Evolutionary conservation across 805 yeast species (phyloP), one percentile per base, ranked within the genome.

Genomic region (Metschnikowia corniflorae): DNA sequence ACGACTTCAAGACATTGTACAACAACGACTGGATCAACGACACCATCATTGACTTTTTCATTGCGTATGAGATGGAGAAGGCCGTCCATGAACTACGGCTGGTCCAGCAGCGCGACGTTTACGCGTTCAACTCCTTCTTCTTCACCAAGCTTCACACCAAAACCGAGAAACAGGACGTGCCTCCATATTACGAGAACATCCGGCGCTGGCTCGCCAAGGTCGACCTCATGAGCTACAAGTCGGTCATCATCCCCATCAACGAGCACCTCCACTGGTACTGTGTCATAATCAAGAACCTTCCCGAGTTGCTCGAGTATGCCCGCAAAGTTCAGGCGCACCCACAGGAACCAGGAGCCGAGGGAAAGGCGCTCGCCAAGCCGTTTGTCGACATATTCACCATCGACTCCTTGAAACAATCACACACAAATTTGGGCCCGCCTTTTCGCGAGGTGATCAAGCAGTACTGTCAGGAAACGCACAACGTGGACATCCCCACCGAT

Each of bases 11-110:
- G 43, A 83, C 96, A 29, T 68, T 91, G 7, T 79, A 80, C 52
- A 81, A 82, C 40, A 80, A 80, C 31, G 86, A 84, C 44, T 91
- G 95, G 89, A 76, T 93, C 32, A 91, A 93, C 61, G 98, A 93
- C 53, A 75, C 83, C 0, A 66, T 93, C 33, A 81, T 93, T 37
- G 96, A 87, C 57, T 91, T 91, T 55, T 88, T 86, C 51, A 68
- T 86, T 19, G 77, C 76, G 39, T 82, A 70, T 53, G 75, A 72
- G 44, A 68, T 77, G 6, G 76, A 67, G 31, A 40, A 42, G 35
- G 68, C 61, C 2, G 42, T 68, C 8, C 18, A 46, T n/a, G 40
- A 43, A 10, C 14, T 19, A 42, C 21, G 29, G 47, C 18, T 61
- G 4, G 48, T 65, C 9, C 34, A 47, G 7, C 58, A 63, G 2